These are phyloP conservation scores for Gentiana dahurica DNA, from an alignment of 257 asterid genomes.

Conservation along the genomic window DNA sequence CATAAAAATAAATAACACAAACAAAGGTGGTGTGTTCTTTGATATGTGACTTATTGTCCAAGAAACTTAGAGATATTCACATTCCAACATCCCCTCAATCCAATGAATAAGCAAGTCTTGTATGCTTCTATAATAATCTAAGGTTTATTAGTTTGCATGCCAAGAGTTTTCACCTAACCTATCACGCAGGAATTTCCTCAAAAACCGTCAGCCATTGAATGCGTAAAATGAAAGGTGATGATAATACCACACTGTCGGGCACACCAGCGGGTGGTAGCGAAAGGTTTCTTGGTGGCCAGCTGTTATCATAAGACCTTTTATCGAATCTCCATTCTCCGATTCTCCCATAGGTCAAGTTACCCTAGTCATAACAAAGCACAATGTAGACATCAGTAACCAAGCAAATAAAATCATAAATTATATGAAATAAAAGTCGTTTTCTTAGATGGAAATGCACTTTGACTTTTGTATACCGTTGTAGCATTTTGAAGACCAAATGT, in stretches of 20 bases:
- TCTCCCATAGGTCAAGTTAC: conserved; percentile 76
- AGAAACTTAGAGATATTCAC: too few relatives aligned
- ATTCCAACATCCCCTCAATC: too few relatives aligned
- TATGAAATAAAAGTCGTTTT: not conserved
- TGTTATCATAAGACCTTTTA: conserved; percentile 59
- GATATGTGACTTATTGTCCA: too few relatives aligned
- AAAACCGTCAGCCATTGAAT: too few relatives aligned
- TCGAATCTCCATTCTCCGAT: conserved; percentile 98
- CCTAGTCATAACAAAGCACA: conserved; percentile 26
- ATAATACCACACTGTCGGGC: conserved; percentile 83
- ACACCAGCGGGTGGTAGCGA: conserved; percentile 90
- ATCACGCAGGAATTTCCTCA: too few relatives aligned
- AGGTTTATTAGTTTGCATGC: too few relatives aligned
- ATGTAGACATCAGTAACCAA: not conserved
- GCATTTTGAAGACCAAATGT: not conserved
- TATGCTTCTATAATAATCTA: too few relatives aligned
- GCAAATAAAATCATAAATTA: not conserved
- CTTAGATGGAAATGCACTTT: not conserved
- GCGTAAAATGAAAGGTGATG: not conserved
- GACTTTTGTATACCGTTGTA: too few relatives aligned
- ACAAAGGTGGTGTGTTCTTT: too few relatives aligned
- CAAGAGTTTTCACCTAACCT: too few relatives aligned
- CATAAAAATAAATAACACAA: too few relatives aligned
- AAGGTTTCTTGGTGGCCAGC: conserved; percentile 79
- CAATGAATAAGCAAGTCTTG: too few relatives aligned